Conservation (phyloP, 2,329 filamentous ascomycete genomes). For the Coniella vitis region DNA sequence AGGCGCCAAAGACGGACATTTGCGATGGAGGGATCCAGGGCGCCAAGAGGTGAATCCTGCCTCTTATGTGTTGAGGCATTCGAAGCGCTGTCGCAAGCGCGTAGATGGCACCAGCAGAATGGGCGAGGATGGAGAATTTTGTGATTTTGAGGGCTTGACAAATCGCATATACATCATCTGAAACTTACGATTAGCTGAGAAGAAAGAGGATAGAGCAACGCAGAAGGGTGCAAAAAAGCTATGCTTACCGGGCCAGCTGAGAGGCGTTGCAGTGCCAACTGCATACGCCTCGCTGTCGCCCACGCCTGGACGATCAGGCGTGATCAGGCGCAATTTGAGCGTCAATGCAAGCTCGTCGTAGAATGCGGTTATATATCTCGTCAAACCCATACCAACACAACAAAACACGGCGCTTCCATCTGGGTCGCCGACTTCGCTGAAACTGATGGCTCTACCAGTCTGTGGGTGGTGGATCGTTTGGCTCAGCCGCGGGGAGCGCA, state of each 20-base stretch:
- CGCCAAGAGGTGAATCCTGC: slow-evolving; percentile 86
- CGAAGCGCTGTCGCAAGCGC: slow-evolving; percentile 89
- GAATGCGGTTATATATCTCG: slow-evolving; percentile 91
- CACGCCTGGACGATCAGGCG: slow-evolving; percentile 87
- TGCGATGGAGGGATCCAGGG: slow-evolving; percentile 97
- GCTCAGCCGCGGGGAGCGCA: slow-evolving; percentile 75
- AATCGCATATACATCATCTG: slow-evolving; percentile 82
- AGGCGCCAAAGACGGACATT: slow-evolving; percentile 69
- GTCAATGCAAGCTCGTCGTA: slow-evolving; percentile 93
- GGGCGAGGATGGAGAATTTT: slow-evolving; percentile 92
- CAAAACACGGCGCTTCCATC: slow-evolving; percentile 90
- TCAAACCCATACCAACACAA: slow-evolving; percentile 96
- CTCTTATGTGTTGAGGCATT: slow-evolving; percentile 92
- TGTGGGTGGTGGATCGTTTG: slow-evolving; percentile 83
- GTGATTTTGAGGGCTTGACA: slow-evolving; percentile 88
- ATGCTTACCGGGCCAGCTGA: slow-evolving; percentile 82
- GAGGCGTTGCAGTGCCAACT: slow-evolving; percentile 74
- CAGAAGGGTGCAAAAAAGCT: too few relatives aligned
- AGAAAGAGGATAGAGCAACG: neutral
- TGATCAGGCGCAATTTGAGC: slow-evolving; percentile 82
- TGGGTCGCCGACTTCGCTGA: slow-evolving; percentile 92
- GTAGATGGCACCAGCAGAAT: slow-evolving; percentile 97
- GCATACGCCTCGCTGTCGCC: slow-evolving; percentile 83
- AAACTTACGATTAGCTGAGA: slow-evolving; percentile 22
- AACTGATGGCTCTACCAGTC: slow-evolving; percentile 83